Evolutionary conservation across 805 yeast species (phyloP), one percentile per base, ranked within the genome.

Genomic region (Wickerhamomyces subpelliculosus): DNA sequence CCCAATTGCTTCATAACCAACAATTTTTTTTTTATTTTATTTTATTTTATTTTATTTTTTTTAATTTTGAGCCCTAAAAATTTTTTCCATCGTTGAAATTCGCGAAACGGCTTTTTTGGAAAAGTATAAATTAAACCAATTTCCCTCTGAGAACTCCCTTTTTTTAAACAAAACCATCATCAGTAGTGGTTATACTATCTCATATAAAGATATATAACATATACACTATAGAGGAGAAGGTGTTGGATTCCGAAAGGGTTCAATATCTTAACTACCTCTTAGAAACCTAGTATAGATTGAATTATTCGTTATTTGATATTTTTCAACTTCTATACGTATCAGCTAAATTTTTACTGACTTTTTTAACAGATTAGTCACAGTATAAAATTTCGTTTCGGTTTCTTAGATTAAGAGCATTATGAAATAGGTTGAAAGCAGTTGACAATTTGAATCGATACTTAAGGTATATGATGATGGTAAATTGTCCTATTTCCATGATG

Each of bases 121-220:
- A 19, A 34, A 33, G 36, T 62, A 62, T 64, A 64, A 54, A 65
- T 47, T 27, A 19, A 42, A 43, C 35, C 32, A 18, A 39, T 44
- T 54, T 57, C 64, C 60, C 47, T 37, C 28, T 23, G 27, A 32
- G 37, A 35, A 37, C 35, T 38, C 32, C 37, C 36, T 34, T 37
- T 26, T 39, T 61, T 58, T 55, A 52, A 45, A 49, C 54, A 53
- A 53, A 55, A 42, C 49, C 48, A 72, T 68, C 84, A 78, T 78
- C 82, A 76, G 85, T 78, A 78, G 85, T 75, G 84, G 84, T 77
- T 78, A 77, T 78, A 75, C 84, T 78, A 78, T 73, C 75, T 72
- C 77, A 54, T 65, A 61, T 54, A 61, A 67, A 74, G 70, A 68
- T 67, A 71, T 78, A 77, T 75, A 75, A 72, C 75, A 65, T 18